Evolutionary conservation across 768 basidiomycete genomes (phyloP).

Genomic region (Pholiota molesta): DNA sequence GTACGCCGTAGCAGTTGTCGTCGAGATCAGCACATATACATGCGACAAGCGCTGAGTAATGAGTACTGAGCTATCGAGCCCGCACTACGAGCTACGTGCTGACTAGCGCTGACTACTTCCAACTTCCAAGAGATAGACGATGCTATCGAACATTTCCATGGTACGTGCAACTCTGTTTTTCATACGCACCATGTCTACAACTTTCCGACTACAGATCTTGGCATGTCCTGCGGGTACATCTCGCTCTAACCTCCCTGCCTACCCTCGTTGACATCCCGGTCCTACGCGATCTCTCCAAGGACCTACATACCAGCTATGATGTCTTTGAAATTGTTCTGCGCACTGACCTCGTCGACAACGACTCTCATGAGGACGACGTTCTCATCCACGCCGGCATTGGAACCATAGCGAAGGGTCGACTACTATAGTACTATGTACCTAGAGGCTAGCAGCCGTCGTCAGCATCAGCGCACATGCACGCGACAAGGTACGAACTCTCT

Average conservation of each 20-base stretch:
- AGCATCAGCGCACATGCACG: too few relatives aligned
- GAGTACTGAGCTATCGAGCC: too few relatives aligned
- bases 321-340: constrained; percentile 53
- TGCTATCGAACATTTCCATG: constrained; percentile 36
- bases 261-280: constrained; percentile 38
- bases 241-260: constrained; percentile 42
- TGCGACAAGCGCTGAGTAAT: constrained; percentile 44
- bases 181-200: neutral
- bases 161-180: constrained; percentile 17
- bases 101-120: too few relatives aligned
- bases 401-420: too few relatives aligned
- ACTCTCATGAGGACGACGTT: constrained; percentile 41
- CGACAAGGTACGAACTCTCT: too few relatives aligned
- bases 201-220: constrained; percentile 20
- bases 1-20: constrained; percentile 83
- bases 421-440: too few relatives aligned
- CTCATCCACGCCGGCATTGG: constrained; percentile 45
- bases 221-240: constrained; percentile 30
- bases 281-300: constrained; percentile 37
- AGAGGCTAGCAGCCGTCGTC: too few relatives aligned
- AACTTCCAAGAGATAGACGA: constrained; percentile 42
- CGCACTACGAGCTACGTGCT: too few relatives aligned
- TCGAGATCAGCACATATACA: constrained; percentile 68
- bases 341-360: constrained; percentile 44
- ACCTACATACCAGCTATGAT: constrained; percentile 45